Evolutionary conservation across 495 filamentous ascomycete species (phyloP).

Genomic region (Umbilicaria muhlenbergii): DNA sequence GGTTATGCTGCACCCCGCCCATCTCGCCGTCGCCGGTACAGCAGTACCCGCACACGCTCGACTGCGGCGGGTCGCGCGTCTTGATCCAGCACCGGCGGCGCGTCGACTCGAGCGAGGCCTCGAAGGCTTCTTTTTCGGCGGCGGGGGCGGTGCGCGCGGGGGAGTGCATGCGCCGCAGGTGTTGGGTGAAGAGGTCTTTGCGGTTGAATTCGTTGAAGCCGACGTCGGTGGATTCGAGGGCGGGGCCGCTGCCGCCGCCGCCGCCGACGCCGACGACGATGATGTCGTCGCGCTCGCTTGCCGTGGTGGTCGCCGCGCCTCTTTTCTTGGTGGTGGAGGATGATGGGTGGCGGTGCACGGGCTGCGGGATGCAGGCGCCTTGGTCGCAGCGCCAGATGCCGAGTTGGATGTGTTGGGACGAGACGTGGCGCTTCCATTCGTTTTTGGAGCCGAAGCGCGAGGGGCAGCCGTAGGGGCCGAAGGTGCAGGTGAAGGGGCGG

Average conservation of each 20-base stretch:
- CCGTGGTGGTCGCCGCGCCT: not conserved
- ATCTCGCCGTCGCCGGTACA: not conserved
- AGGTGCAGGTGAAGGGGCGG: slow-evolving; percentile 67
- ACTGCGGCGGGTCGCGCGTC: slow-evolving; percentile 43
- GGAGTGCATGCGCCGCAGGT: slow-evolving; percentile 83
- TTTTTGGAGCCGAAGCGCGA: slow-evolving; percentile 86
- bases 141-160: slow-evolving; percentile 33
- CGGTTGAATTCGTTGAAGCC: slow-evolving; percentile 41
- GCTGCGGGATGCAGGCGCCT: slow-evolving; percentile 36
- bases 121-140: slow-evolving; percentile 24
- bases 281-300: not conserved
- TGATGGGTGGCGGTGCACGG: slow-evolving; percentile 8
- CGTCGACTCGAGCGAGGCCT: slow-evolving; percentile 28
- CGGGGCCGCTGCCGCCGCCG: not conserved
- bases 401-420: slow-evolving; percentile 64
- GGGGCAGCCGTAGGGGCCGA: slow-evolving; percentile 65
- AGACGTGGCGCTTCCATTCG: slow-evolving; percentile 90
- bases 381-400: slow-evolving; percentile 71
- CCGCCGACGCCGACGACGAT: not conserved
- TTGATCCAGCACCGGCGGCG: slow-evolving; percentile 41
- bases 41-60: slow-evolving; percentile 59
- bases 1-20: too few relatives aligned
- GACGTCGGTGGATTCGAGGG: too few relatives aligned
- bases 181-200: slow-evolving; percentile 87
- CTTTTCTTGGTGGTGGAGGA: not conserved